A percentile compares a stretch with the other conserved stretches of the same genome.
Conservation (phyloP, 148 eudicot species). For the Salicornia ramosissima region DNA sequence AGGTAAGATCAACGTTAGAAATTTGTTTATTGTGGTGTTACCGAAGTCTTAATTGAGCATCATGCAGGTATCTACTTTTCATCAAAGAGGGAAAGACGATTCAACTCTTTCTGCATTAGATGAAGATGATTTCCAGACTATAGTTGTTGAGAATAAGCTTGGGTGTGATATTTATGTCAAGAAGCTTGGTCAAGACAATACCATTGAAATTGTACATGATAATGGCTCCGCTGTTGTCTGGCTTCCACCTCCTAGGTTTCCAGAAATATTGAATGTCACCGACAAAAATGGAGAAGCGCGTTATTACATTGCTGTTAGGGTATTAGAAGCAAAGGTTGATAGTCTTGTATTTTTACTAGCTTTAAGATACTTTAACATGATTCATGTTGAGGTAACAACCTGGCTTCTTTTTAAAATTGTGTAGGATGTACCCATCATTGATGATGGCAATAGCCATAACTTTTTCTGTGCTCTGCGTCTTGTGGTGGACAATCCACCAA, state of each 20-base stretch:
- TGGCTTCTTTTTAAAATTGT: conserved; percentile 16
- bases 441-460: conserved; percentile 93
- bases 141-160: conserved; percentile 80
- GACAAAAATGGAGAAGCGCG: conserved; percentile 77
- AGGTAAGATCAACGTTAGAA: conserved; percentile 41
- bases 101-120: conserved; percentile 73
- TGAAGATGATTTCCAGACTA: conserved; percentile 86
- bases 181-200: conserved; percentile 57
- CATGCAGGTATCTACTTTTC: conserved; percentile 50
- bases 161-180: conserved; percentile 84
- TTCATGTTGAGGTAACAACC: background rate
- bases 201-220: conserved; percentile 45
- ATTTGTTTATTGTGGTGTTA: background rate
- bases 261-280: conserved; percentile 47
- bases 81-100: conserved; percentile 33
- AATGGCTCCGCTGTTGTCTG: conserved; percentile 54
- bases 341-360: background rate
- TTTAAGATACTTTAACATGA: background rate
- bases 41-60: conserved; percentile 2
- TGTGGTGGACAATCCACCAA: conserved; percentile 80
- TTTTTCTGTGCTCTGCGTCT: conserved; percentile 96
- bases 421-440: conserved; percentile 79
- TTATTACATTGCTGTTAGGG: conserved; percentile 79
- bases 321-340: conserved; percentile 78
- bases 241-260: conserved; percentile 88